Evolutionary conservation across 148 eudicot species (phyloP), one percentile per base, ranked within the genome.

Genomic region (Spergularia bocconei): DNA sequence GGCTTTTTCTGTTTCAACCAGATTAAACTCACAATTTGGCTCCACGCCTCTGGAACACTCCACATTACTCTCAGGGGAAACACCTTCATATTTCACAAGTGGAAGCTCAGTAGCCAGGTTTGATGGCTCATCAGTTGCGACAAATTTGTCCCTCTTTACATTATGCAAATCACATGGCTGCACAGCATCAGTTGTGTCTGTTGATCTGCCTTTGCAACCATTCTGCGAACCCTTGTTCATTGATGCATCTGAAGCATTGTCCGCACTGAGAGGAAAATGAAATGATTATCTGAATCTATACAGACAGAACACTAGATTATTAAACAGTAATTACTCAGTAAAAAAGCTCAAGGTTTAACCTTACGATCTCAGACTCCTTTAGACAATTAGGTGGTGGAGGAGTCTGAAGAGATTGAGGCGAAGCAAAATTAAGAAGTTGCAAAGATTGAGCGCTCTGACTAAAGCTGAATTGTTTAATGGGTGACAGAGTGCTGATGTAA

Each of bases 401-500:
- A 70, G 79, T 55, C 69, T 75, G 57, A 12, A 76, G 70, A 33
- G 71, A 62, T 33, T 75, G 80, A 75, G 88, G 88, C 7, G 86
- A 86, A n/a, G 84, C 59, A 71, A 78, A 86, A 78, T 55, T 77
- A 59, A 81, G 78, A 75, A 79, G 70, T 50, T 72, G 78, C 62
- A 82, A 82, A 11, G 88, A 71, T 25, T 71, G 79, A 29, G 66
- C 51, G 19, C 55, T 79, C 44, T 71, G 83, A 53, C 63, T 61
- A 25, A 69, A 58, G 74, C 73, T 80, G 72, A 73, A 65, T 33
- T 82, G 79, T 58, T 71, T 86, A 38, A 86, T 83, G 51, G 88
- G 88, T 21, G 88, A 86, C 51, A 86, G 80, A 63, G 75, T 81
- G 77, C 78, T 83, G 82, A 86, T 76, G 81, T 86, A 86, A 77